Conservation (phyloP, 345 rosid genomes). For the Corchorus capsularis region DNA sequence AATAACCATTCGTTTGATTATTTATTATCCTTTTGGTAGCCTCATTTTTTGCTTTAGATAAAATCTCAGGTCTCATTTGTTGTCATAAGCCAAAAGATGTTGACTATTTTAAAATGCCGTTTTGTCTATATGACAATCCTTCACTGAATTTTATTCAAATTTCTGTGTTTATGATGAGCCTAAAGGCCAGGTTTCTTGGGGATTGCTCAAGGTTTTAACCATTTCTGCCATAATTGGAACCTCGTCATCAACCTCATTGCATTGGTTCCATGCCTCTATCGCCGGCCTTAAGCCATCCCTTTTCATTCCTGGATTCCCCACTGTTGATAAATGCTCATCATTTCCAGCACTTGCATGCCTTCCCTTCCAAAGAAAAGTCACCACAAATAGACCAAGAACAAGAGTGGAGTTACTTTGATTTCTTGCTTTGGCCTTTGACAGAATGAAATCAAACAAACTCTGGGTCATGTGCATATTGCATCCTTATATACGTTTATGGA, state of each 20-base stretch:
- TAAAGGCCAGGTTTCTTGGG: no score
- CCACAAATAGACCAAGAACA: background rate
- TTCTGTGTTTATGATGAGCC: no score
- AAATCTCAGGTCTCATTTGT: no score
- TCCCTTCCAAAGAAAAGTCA: constrained; percentile 19
- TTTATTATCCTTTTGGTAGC: no score
- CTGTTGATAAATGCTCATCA: constrained; percentile 34
- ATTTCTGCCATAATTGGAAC: constrained; percentile 58
- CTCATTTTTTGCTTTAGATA: no score
- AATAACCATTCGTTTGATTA: no score
- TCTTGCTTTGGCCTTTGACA: constrained; percentile 29
- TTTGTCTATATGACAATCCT: no score
- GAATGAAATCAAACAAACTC: constrained; percentile 11
- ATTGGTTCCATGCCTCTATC: constrained; percentile 71
- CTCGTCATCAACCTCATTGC: constrained; percentile 72
- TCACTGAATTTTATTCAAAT: no score
- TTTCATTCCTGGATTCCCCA: constrained; percentile 56
- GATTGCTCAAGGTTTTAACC: no score
- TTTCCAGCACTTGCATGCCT: constrained; percentile 20
- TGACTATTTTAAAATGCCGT: no score
- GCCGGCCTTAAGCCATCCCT: constrained; percentile 56
- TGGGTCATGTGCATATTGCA: background rate
- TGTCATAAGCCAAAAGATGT: no score
- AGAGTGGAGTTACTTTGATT: constrained; percentile 8
- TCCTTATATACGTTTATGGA: background rate